Base-by-base conservation (phyloP, 164 flowering plant genomes). In the Chimonanthus praecox region DNA sequence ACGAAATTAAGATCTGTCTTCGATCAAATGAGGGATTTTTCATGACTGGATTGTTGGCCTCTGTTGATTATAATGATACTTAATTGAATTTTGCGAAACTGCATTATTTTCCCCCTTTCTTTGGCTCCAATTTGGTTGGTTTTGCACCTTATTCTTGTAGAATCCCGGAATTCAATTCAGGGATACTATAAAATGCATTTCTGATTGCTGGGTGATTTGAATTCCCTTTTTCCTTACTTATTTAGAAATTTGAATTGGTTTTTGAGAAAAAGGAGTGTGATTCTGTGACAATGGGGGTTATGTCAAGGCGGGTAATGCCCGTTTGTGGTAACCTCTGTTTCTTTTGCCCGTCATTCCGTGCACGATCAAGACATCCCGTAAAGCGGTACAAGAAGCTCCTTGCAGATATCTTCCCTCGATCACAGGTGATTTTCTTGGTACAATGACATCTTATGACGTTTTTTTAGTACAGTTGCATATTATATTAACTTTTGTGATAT, bases 291-390 rank as follows among this genome's bases (percentile, higher is more conserved):
- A 92, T 92, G 97, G 97, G 97, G 84, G 90, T 90, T 70, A 82
- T 92, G 85, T 92, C 97, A 9, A 86, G 97, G 78, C 84, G 85
- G 84, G 92, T 92, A 48, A 75, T 92, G 69, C 97, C 97, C 49
- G 92, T 71, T 74, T 92, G 97, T 70, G 90, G 94, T 48, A 90
- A 80, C 85, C 82, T 92, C 79, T 92, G 97, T 80, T 84, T 82
- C 84, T 80, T 89, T 80, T 92, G 97, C 75, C 97, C 97, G 21
- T 85, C 96, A 1, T 10, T 92, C 88, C 85, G 97, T 58, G 96
- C 97, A 9, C 83, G 97, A 76, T 92, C 97, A 5, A 81, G 97
- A 68, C 97, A 90, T 79, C 97, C 97, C 0, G 96, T 92, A 6
- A 92, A 90, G 76, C 88, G 97, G 7, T 92, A 92, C 80, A 92